Conservation (phyloP, 2,329 filamentous ascomycete species). For the Botrytis paeoniae region DNA sequence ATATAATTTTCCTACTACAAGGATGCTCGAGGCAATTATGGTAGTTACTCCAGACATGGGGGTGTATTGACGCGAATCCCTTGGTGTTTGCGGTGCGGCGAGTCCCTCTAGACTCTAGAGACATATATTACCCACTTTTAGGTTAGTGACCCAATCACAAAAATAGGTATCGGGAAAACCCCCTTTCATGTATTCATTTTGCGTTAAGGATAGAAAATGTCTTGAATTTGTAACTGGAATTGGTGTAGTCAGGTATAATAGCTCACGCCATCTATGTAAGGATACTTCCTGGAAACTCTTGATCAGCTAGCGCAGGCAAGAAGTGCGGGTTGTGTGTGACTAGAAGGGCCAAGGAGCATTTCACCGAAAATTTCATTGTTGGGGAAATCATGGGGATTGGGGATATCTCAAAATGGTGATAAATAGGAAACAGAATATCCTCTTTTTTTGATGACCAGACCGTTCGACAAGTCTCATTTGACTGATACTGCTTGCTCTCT, state of each 20-base stretch:
- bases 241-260: neutral
- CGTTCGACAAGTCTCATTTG: neutral
- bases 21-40: neutral
- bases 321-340: neutral
- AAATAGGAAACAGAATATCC: slow-evolving; percentile 8
- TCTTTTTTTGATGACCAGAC: neutral
- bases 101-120: neutral
- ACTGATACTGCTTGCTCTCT: neutral
- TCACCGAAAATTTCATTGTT: neutral
- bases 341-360: neutral
- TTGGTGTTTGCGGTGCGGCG: neutral
- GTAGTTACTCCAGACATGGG: neutral
- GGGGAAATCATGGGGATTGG: neutral
- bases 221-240: neutral
- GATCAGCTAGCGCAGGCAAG: neutral
- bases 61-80: neutral
- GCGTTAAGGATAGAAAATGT: neutral
- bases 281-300: neutral
- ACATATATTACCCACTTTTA: neutral
- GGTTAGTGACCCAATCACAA: neutral
- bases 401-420: neutral
- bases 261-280: neutral
- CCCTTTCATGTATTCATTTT: neutral
- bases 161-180: neutral
- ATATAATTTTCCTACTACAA: neutral